Percentiles rank a stretch among this genome's conserved stretches.
phyloP scores from a whole-genome alignment of 2,329 filamentous ascomycete species.

The Cladosporium sp. region DNA sequence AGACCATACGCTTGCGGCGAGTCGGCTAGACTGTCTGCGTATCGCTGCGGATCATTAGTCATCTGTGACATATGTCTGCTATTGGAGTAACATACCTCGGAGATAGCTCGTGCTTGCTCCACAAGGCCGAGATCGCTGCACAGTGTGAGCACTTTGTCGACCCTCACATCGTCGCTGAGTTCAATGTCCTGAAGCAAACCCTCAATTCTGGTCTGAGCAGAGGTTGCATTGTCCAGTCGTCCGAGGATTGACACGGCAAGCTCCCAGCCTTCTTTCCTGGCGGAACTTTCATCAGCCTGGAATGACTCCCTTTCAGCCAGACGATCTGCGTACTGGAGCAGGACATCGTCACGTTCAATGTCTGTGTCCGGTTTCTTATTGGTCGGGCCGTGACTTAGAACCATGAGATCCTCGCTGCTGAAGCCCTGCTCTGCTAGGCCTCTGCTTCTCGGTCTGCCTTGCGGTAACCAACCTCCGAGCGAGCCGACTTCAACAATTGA shows the following conservation, averaged over 20 bases:
- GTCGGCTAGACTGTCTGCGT: slow-evolving; percentile 73
- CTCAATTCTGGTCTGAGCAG: slow-evolving; percentile 72
- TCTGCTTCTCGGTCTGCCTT: slow-evolving; percentile 53
- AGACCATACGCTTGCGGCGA: slow-evolving; percentile 69
- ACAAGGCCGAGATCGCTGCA: slow-evolving; percentile 77
- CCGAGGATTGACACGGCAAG: slow-evolving; percentile 80
- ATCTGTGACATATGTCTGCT: neutral
- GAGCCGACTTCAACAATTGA: slow-evolving; percentile 81
- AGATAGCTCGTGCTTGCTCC: slow-evolving; percentile 75
- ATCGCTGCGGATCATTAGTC: slow-evolving; percentile 58
- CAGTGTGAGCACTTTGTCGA: slow-evolving; percentile 79
- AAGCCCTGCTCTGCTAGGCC: slow-evolving; percentile 61
- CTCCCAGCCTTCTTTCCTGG: slow-evolving; percentile 73
- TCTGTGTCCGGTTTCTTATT: slow-evolving; percentile 48
- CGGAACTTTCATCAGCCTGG: slow-evolving; percentile 6
- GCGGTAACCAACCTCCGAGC: slow-evolving; percentile 78
- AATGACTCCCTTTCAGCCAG: slow-evolving; percentile 47
- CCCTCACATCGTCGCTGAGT: slow-evolving; percentile 66
- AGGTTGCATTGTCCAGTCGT: slow-evolving; percentile 71
- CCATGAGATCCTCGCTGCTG: slow-evolving; percentile 80
- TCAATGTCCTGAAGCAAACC: slow-evolving; percentile 72
- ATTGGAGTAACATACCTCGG: slow-evolving; percentile 63
- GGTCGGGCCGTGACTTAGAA: slow-evolving; percentile 69
- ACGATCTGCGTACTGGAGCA: slow-evolving; percentile 73
- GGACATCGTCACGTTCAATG: slow-evolving; percentile 80